Percentiles rank a stretch among this genome's conserved stretches.
Conservation (phyloP, 805 yeast species). For the Debaryomyces tyrocola region DNA sequence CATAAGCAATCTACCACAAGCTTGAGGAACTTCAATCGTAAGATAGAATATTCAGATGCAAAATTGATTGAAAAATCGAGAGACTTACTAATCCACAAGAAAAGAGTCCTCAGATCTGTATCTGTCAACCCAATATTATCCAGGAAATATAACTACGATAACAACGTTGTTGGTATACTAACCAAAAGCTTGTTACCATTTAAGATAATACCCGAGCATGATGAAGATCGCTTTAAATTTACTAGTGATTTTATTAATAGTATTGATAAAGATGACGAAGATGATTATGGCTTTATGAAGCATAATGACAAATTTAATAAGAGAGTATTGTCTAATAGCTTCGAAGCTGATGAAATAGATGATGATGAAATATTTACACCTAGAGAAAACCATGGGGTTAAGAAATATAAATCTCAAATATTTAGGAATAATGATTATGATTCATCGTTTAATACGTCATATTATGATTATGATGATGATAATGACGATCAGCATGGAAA, state of each 20-base stretch:
- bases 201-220: not conserved
- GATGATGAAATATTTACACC: conserved; percentile 12
- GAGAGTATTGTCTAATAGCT: conserved; percentile 27
- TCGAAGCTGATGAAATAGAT: conserved; percentile 21
- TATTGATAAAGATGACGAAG: conserved; percentile 17
- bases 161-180: conserved; percentile 8
- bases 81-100: conserved; percentile 44
- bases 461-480: conserved; percentile 12
- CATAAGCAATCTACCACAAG: conserved; percentile 34
- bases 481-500: conserved; percentile 12
- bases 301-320: conserved; percentile 23
- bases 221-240: not conserved
- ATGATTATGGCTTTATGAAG: conserved; percentile 31
- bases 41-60: conserved; percentile 52
- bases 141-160: conserved; percentile 12
- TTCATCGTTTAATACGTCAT: conserved; percentile 2
- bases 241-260: not conserved
- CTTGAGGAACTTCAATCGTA: conserved; percentile 10
- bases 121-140: conserved; percentile 27
- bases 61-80: conserved; percentile 50
- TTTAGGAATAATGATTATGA: conserved; percentile 13
- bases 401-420: conserved; percentile 39
- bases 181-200: conserved; percentile 14
- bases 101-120: conserved; percentile 42
- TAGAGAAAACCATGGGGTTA: conserved; percentile 18